Base-by-base conservation (phyloP, 2,329 filamentous ascomycete species). In the Hypocrella siamensis region DNA sequence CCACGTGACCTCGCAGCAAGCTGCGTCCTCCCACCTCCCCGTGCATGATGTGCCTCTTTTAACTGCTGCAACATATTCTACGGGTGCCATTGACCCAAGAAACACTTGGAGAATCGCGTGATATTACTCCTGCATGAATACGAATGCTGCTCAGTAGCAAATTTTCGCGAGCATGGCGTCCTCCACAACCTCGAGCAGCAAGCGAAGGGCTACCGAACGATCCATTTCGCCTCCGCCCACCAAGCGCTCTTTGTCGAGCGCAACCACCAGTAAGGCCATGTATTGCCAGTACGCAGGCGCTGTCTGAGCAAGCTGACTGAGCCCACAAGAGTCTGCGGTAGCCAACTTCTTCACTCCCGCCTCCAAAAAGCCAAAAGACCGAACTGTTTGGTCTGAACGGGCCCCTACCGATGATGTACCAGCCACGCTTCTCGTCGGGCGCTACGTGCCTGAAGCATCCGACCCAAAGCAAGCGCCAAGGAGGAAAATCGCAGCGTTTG, bases 331-430 rank as follows among this genome's bases (percentile, higher is more conserved):
- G 50, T 72, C 56, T 37, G 73, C 79, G 2, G 73, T 93, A 2
- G 70, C 80, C 15, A 83, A 70, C 33, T 96, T 96, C 61, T 96
- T 96, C 56, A 93, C 77, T 0, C 86, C 86, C 0, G 51, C 68
- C 0, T 94, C 85, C 0, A 73, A 93, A 51, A 94, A 92, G 51
- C 74, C 79, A 19, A 81, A 82, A 11, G 77, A 86, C 31, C 71
- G 70, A 35, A 73, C 81, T 31, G 60, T 56, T 8, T 96, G 90
- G 83, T 52, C 63, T 62, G 56, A 79, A 69, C 51, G 77, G 61
- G 49, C 79, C 3, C 57, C 61, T 0, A 46, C 58, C 30, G 57
- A 65, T 6, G 57, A 64, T 33, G 51, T 53, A 2, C 60, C 60
- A 1, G 56, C 61, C 4, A 73, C 78, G 4, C 61, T 94, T 16